Evolutionary conservation across 2,329 filamentous ascomycete species (phyloP).

Genomic region (Neoscytalidium dimidiatum): DNA sequence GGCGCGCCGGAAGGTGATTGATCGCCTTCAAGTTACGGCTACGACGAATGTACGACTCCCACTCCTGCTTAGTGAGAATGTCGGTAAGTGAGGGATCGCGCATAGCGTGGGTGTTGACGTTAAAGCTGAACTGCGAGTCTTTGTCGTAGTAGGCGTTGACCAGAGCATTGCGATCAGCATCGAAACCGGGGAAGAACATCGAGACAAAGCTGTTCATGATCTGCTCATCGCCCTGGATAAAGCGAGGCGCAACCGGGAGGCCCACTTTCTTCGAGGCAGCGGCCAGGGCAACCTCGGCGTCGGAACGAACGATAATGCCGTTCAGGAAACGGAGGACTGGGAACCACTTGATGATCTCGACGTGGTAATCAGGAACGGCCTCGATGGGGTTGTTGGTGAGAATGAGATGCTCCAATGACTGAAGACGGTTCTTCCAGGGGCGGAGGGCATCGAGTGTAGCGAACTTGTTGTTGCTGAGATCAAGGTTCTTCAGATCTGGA

Average conservation of each 20-base stretch:
- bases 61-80: slow-evolving; percentile 54
- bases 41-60: slow-evolving; percentile 74
- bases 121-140: slow-evolving; percentile 72
- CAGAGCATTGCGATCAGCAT: slow-evolving; percentile 67
- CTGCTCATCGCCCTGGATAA: slow-evolving; percentile 72
- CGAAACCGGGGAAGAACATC: slow-evolving; percentile 73
- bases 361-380: slow-evolving; percentile 54
- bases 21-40: slow-evolving; percentile 79
- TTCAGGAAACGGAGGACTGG: slow-evolving; percentile 79
- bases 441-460: slow-evolving; percentile 66
- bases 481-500: slow-evolving; percentile 83
- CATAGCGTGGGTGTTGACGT: slow-evolving; percentile 66
- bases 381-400: slow-evolving; percentile 74
- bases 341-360: slow-evolving; percentile 78
- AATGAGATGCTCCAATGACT: slow-evolving; percentile 76
- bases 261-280: slow-evolving; percentile 45
- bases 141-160: slow-evolving; percentile 72
- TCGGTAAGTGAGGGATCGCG: slow-evolving; percentile 42
- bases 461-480: slow-evolving; percentile 83
- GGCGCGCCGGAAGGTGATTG: slow-evolving; percentile 59
- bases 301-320: slow-evolving; percentile 69
- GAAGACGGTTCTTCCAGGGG: slow-evolving; percentile 79
- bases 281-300: slow-evolving; percentile 60
- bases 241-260: slow-evolving; percentile 64
- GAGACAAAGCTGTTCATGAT: slow-evolving; percentile 76